Evolutionary conservation across 495 filamentous ascomycete genomes (phyloP).

Genomic region (Penicillium pancosmium): DNA sequence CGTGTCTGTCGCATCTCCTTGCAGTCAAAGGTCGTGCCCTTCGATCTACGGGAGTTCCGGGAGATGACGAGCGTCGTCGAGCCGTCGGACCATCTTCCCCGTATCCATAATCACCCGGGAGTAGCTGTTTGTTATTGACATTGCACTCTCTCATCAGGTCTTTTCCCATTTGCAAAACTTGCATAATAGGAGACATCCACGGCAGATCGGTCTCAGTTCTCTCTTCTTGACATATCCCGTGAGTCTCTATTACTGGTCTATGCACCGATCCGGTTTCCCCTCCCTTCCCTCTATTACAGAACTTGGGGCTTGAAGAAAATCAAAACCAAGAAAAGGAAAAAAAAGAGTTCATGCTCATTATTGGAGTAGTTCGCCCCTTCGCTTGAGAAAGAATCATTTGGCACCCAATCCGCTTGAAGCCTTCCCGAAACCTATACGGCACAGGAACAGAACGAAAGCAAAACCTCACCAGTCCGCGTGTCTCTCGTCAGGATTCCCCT

Average conservation of each 20-base stretch:
- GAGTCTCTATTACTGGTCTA: slow-evolving; percentile 30
- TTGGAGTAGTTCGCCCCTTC: slow-evolving; percentile 31
- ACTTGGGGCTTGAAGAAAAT: not conserved
- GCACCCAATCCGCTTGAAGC: slow-evolving; percentile 24
- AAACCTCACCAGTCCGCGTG: slow-evolving; percentile 35
- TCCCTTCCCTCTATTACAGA: slow-evolving; percentile 7
- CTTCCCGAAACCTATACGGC: slow-evolving; percentile 30
- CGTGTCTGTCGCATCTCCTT: slow-evolving; percentile 39
- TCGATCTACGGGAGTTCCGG: slow-evolving; percentile 18
- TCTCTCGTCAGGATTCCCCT: not conserved
- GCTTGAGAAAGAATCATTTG: slow-evolving; percentile 14
- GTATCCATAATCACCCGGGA: slow-evolving; percentile 19
- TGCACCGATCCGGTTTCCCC: slow-evolving; percentile 38
- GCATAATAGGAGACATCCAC: slow-evolving; percentile 40
- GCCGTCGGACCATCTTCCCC: slow-evolving; percentile 25
- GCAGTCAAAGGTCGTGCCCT: slow-evolving; percentile 38
- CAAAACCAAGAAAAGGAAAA: not conserved
- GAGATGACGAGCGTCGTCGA: slow-evolving; percentile 37
- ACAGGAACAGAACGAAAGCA: slow-evolving; percentile 27
- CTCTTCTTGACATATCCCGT: slow-evolving; percentile 35
- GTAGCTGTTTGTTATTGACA: slow-evolving; percentile 46
- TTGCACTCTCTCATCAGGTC: slow-evolving; percentile 28
- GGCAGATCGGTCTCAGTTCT: slow-evolving; percentile 30
- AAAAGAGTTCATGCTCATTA: slow-evolving; percentile 38
- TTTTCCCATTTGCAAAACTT: slow-evolving; percentile 26